phyloP scores from a whole-genome alignment of 805 yeast species.

The Lipomyces spencermartinsiae region DNA sequence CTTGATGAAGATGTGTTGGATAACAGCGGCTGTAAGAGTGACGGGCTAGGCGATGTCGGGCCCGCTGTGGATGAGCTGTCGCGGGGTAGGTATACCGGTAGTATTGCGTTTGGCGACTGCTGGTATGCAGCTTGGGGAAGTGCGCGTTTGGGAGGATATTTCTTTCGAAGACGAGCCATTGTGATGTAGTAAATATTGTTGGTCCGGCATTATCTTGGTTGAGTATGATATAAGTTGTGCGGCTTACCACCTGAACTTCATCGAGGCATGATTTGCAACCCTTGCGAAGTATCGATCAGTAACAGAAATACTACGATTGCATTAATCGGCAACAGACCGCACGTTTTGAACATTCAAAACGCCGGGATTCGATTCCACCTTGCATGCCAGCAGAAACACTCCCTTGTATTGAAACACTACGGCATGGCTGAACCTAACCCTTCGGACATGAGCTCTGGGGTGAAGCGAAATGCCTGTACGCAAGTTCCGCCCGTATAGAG shows the following conservation, averaged over 20 bases:
- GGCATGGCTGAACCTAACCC: neutral
- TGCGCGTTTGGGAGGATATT: constrained; percentile 25
- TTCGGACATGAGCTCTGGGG: neutral
- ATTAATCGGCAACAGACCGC: too few species aligned
- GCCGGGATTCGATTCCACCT: too few species aligned
- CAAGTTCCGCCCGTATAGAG: neutral
- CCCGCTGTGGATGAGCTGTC: neutral
- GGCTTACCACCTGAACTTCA: neutral
- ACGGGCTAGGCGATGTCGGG: constrained; percentile 5
- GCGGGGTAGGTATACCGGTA: neutral
- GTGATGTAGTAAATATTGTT: neutral
- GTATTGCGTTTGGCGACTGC: constrained; percentile 11
- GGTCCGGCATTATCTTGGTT: too few species aligned
- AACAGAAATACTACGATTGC: too few species aligned
- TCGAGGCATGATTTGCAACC: too few species aligned
- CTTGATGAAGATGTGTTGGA: constrained; percentile 23
- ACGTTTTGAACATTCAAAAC: too few species aligned
- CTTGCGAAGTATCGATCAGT: too few species aligned
- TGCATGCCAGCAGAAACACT: too few species aligned
- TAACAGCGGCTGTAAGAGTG: constrained; percentile 20
- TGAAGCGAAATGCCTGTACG: constrained; percentile 8
- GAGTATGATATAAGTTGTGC: too few species aligned
- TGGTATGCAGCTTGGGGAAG: constrained; percentile 21
- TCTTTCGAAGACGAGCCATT: constrained; percentile 29
- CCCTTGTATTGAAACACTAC: too few species aligned